Base-by-base conservation (phyloP, 2,329 filamentous ascomycete genomes). In the Elsinoe batatas region DNA sequence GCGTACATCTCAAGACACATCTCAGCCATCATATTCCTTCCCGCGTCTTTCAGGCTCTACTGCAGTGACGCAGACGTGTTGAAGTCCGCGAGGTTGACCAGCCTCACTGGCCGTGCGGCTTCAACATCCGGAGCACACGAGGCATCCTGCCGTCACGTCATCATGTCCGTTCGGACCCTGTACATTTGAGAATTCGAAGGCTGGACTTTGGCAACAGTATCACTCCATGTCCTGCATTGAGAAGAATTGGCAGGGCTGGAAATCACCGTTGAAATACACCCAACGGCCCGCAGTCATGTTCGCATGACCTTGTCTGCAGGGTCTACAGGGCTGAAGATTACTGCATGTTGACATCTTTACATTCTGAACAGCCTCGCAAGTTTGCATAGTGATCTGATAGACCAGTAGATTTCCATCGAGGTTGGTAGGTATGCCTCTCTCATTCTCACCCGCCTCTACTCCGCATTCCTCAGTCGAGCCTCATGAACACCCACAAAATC, bases 261-360 rank as follows among this genome's bases (percentile, higher is more conserved):
- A 51, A 38, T 37, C n/a, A 13, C 47, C 47, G 47, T 51, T 51
- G 33, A 51, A 51, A 51, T 51, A 51, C 47, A 51, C 33, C 17
- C 17, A 51, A 51, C 47, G 47, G n/a, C 33, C 47, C 18, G 47
- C 47, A 38, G 47, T 51, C 47, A 51, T 51, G 47, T 18, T 18
- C 33, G 18, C n/a, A 38, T 51, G 47, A 51, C 37, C 35, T 51
- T 36, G 32, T 15, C n/a, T 18, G 30, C 15, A 51, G 35, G 47
- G 47, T 51, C 47, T 26, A 12, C 47, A 51, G 35, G 47, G 47
- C 47, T 51, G 47, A 51, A 49, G 12, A 49, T n/a, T 10, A 5
- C 10, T 49, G 44, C 26, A 15, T 17, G 5, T 3, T 30, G 26
- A 22, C n/a, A 26, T 26, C 6, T 13, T 30, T 49, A 17, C 26